These are phyloP conservation scores for Xylaria sp. DNA, from an alignment of 2,329 filamentous ascomycete genomes.

Conservation along the genomic window DNA sequence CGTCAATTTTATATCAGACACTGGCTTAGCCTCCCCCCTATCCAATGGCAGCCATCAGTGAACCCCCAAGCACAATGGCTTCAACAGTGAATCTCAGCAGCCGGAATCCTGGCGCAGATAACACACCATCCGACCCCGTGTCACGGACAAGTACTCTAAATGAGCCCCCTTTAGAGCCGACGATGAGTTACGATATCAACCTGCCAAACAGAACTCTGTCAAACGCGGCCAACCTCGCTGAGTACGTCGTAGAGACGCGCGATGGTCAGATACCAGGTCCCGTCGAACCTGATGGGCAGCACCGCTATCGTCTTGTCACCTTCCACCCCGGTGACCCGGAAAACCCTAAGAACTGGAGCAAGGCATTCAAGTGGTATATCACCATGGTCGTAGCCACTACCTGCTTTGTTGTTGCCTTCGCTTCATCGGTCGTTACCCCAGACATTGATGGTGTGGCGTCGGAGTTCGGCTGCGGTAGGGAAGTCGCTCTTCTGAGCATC, in stretches of 20 bases:
- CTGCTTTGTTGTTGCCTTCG: constrained; percentile 78
- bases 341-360: constrained; percentile 89
- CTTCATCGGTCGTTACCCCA: constrained; percentile 80
- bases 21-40: background rate
- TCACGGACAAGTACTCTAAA: constrained; percentile 29
- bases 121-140: constrained; percentile 9
- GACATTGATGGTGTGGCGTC: constrained; percentile 72
- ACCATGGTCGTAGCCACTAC: constrained; percentile 85
- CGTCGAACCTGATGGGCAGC: constrained; percentile 42
- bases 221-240: constrained; percentile 68
- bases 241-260: constrained; percentile 72
- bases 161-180: constrained; percentile 17
- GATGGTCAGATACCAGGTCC: constrained; percentile 69
- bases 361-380: constrained; percentile 80
- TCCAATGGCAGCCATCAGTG: constrained; percentile 3
- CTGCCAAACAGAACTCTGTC: constrained; percentile 74
- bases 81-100: background rate
- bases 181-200: constrained; percentile 52
- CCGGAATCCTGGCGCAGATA: background rate
- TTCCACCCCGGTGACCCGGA: constrained; percentile 77
- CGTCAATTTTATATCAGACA: background rate
- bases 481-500: constrained; percentile 77
- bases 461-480: constrained; percentile 74
- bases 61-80: constrained; percentile 21
- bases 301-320: constrained; percentile 68